A percentile compares a stretch with the other conserved stretches of the same genome.
These are phyloP conservation scores for Blastomyces parvus DNA, from an alignment of 2,329 filamentous ascomycete genomes.

Conservation along the genomic window DNA sequence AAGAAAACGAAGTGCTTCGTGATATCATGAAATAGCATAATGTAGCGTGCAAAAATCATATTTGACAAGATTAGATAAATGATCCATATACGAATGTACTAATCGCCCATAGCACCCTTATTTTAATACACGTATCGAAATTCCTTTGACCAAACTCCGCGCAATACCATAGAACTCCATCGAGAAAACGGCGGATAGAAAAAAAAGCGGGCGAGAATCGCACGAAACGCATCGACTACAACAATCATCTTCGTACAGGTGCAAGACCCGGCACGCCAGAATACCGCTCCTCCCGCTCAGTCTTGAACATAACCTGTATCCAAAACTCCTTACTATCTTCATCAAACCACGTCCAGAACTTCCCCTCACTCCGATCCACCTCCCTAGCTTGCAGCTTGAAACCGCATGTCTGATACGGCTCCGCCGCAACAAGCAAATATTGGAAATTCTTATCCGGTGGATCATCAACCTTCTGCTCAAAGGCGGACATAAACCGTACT, in stretches of 20 bases:
- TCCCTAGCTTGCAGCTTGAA: constrained; percentile 94
- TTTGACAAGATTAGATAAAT: neutral
- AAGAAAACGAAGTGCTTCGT: neutral
- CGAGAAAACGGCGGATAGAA: neutral
- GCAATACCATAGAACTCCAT: constrained; percentile 4
- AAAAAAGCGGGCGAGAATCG: neutral
- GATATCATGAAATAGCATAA: neutral
- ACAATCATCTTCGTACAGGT: constrained; percentile 25
- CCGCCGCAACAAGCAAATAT: constrained; percentile 87
- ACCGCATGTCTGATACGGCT: constrained; percentile 94
- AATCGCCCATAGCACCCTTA: neutral
- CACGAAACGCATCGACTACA: neutral
- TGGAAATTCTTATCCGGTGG: constrained; percentile 85
- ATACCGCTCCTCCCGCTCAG: constrained; percentile 87
- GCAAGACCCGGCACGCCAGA: constrained; percentile 57
- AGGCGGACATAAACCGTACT: constrained; percentile 95
- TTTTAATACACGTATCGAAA: neutral
- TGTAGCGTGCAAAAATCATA: neutral
- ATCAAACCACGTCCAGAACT: constrained; percentile 93
- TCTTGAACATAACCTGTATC: constrained; percentile 97
- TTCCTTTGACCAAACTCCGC: neutral
- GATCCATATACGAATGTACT: neutral
- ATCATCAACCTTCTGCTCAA: constrained; percentile 90
- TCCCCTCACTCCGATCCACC: constrained; percentile 77
- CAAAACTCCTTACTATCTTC: constrained; percentile 93